phyloP scores from a whole-genome alignment of 306 rosid species.

The Pyrus betulifolia region DNA sequence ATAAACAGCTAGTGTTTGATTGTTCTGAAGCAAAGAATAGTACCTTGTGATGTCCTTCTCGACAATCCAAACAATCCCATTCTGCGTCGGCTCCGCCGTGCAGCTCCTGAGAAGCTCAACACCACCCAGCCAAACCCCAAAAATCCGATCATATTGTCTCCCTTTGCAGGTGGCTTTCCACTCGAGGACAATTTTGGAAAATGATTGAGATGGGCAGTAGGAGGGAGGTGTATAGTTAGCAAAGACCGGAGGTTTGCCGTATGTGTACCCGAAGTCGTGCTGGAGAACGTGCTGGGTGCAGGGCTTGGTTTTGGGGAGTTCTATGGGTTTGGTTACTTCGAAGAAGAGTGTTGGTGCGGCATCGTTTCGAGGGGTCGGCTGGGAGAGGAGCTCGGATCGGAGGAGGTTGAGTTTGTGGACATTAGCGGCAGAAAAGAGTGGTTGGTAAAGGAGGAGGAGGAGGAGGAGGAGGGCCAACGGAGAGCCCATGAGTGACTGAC shows the following conservation, averaged over 20 bases:
- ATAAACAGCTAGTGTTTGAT: constrained; percentile 72
- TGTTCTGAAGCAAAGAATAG: constrained; percentile 37
- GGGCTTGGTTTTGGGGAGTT: constrained; percentile 50
- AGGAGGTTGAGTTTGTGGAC: constrained; percentile 43
- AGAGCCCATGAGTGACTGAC: neutral
- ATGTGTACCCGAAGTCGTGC: constrained; percentile 70
- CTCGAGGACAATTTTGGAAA: constrained; percentile 62
- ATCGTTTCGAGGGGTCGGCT: constrained; percentile 8
- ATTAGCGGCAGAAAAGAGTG: constrained; percentile 35
- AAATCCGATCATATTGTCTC: constrained; percentile 80
- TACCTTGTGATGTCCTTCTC: constrained; percentile 86
- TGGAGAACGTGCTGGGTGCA: constrained; percentile 52
- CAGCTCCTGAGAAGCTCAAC: constrained; percentile 88
- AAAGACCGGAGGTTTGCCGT: constrained; percentile 58
- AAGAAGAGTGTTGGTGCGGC: constrained; percentile 46
- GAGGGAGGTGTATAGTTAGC: constrained; percentile 62
- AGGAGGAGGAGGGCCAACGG: neutral
- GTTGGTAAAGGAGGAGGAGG: constrained; percentile 28
- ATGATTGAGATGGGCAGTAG: constrained; percentile 30
- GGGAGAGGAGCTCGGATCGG: constrained; percentile 10
- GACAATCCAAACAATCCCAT: constrained; percentile 78
- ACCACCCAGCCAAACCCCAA: constrained; percentile 89
- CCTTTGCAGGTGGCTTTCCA: constrained; percentile 80
- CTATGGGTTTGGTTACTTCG: constrained; percentile 77
- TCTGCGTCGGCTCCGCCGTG: constrained; percentile 72